Conservation (phyloP, 495 filamentous ascomycete genomes). For the Penicillium waksmanii region DNA sequence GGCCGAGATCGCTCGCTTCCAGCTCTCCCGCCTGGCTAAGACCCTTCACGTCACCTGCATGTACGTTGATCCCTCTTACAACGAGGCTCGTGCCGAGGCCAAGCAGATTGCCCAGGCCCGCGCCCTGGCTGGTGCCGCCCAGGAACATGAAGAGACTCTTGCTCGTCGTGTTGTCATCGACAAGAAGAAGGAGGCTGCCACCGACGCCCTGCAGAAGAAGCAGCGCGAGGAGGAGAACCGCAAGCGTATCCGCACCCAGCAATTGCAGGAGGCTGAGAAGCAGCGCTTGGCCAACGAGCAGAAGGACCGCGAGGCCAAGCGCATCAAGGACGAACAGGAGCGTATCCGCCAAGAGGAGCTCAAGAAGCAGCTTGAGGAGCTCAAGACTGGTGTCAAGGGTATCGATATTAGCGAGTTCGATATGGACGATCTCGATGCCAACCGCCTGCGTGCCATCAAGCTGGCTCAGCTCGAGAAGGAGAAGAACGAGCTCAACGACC, state of each 20-base stretch:
- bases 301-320: slow-evolving; percentile 84
- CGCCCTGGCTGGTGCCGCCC: slow-evolving; percentile 81
- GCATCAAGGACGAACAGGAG: slow-evolving; percentile 86
- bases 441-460: slow-evolving; percentile 89
- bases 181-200: slow-evolving; percentile 93
- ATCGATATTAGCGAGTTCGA: slow-evolving; percentile 79
- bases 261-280: slow-evolving; percentile 84
- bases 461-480: slow-evolving; percentile 94
- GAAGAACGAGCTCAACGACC: slow-evolving; percentile 91
- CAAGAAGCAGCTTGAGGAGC: slow-evolving; percentile 92
- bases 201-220: slow-evolving; percentile 77
- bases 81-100: slow-evolving; percentile 73
- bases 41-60: slow-evolving; percentile 89
- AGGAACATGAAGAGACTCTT: slow-evolving; percentile 88
- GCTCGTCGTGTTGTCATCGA: slow-evolving; percentile 89
- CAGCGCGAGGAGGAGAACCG: slow-evolving; percentile 90
- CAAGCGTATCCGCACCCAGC: slow-evolving; percentile 81
- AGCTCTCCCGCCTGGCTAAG: slow-evolving; percentile 89
- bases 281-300: slow-evolving; percentile 88
- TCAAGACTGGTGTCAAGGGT: slow-evolving; percentile 83
- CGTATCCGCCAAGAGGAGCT: slow-evolving; percentile 91
- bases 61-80: slow-evolving; percentile 90
- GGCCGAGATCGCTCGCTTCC: slow-evolving; percentile 94
- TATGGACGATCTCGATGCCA: slow-evolving; percentile 82
- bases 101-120: slow-evolving; percentile 79